Percentiles rank a stretch among this genome's conserved stretches.
These are phyloP conservation scores for Ogataea methanolica DNA, from an alignment of 805 yeast genomes.

Conservation along the genomic window DNA sequence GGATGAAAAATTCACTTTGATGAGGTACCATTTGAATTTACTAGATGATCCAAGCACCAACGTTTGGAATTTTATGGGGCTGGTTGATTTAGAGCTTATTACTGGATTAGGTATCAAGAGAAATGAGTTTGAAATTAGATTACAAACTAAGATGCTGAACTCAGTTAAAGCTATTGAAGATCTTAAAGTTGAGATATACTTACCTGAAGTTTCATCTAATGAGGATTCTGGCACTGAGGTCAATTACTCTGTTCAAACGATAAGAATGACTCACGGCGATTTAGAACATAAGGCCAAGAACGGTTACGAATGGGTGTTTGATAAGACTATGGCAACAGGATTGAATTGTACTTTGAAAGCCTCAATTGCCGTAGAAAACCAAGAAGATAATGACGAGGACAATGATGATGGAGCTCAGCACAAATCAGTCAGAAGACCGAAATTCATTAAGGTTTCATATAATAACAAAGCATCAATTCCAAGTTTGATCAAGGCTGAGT, in stretches of 20 bases:
- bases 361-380: conserved; percentile 10
- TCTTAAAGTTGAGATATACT: conserved; percentile 37
- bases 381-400: conserved; percentile 2
- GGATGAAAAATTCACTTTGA: conserved; percentile 66
- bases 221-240: conserved; percentile 14
- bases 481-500: conserved; percentile 67
- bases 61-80: conserved; percentile 38
- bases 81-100: conserved; percentile 50
- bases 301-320: conserved; percentile 66
- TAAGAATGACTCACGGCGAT: conserved; percentile 75
- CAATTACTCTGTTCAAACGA: conserved; percentile 41
- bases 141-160: conserved; percentile 42
- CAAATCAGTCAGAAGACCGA: conserved; percentile 27
- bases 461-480: conserved; percentile 64
- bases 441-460: conserved; percentile 47
- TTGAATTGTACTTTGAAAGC: conserved; percentile 67
- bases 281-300: conserved; percentile 48
- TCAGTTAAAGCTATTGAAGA: conserved; percentile 44
- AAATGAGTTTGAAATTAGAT: conserved; percentile 60
- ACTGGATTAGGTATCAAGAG: conserved; percentile 47
- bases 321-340: conserved; percentile 55
- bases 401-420: conserved; percentile 3
- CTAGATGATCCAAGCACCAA: conserved; percentile 19
- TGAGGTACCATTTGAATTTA: conserved; percentile 60
- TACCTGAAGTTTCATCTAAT: conserved; percentile 11